Conservation (phyloP, 2,329 filamentous ascomycete species). For the Cytospora mali region DNA sequence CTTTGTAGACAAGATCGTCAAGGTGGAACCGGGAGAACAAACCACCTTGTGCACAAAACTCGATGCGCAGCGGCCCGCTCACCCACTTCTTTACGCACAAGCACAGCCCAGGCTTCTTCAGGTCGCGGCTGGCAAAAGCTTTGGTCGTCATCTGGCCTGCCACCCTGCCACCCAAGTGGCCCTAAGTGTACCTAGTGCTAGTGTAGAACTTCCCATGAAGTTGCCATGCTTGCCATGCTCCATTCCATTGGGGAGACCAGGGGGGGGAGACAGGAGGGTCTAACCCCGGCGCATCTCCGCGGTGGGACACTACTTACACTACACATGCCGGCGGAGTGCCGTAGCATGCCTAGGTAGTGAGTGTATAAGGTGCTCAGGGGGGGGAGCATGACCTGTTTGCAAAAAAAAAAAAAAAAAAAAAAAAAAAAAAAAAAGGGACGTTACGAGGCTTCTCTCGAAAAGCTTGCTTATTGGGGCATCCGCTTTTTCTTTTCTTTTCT, state of each 20-base stretch:
- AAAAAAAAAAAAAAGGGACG: too few species aligned
- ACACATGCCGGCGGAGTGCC: slow-evolving; percentile 5
- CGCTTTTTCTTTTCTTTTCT: not conserved
- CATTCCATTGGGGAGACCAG: too few species aligned
- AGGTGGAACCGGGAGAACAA: slow-evolving; percentile 11
- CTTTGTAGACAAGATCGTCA: slow-evolving; percentile 6
- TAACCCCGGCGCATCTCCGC: slow-evolving; percentile 4
- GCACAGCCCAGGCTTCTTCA: slow-evolving; percentile 8
- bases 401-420: too few species aligned
- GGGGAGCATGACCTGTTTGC: not conserved
- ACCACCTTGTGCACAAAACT: slow-evolving; percentile 22
- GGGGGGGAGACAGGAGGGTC: not conserved
- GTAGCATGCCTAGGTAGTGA: slow-evolving; percentile 1
- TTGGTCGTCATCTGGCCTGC: too few species aligned
- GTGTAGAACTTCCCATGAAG: too few species aligned
- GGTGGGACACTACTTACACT: not conserved
- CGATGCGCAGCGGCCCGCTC: slow-evolving; percentile 19
- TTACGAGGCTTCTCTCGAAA: not conserved
- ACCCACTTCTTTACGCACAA: slow-evolving; percentile 9
- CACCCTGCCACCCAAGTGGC: slow-evolving; percentile 18
- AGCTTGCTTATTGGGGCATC: slow-evolving; percentile 7
- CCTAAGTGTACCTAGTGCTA: not conserved
- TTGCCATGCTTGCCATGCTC: too few species aligned
- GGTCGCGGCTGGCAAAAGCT: slow-evolving; percentile 14
- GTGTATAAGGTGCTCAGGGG: not conserved